Evolutionary conservation across 352 stramenopile genomes (phyloP).

Genomic region (Phytophthora sojae): DNA sequence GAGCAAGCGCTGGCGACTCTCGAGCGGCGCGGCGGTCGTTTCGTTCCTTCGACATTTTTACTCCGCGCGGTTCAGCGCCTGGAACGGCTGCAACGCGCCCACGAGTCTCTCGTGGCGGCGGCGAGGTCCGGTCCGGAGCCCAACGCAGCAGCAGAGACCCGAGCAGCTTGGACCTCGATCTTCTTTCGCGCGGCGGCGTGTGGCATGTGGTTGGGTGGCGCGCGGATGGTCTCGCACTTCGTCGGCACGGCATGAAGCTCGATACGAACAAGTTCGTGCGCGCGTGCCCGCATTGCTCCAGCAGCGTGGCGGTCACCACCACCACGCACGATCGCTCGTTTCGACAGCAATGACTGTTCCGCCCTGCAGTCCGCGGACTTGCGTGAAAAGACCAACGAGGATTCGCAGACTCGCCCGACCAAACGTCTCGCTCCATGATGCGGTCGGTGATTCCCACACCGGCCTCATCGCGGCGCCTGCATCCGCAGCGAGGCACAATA

Average conservation of each 20-base stretch:
- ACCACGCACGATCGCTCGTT: conserved; percentile 4
- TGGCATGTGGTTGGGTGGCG: conserved; percentile 10
- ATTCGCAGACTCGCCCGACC: background rate
- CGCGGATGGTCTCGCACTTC: conserved; percentile 26
- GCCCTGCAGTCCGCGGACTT: too few species aligned
- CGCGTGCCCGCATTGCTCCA: background rate
- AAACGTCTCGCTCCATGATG: too few species aligned
- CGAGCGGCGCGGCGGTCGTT: conserved; percentile 22
- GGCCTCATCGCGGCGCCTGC: background rate
- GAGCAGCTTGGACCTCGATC: conserved; percentile 22
- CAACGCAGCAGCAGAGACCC: background rate
- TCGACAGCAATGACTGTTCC: background rate
- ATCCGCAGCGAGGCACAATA: conserved; percentile 8
- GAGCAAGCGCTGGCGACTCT: conserved; percentile 1
- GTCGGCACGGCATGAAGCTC: background rate
- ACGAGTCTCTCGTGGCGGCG: conserved; percentile 6
- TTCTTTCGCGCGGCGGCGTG: conserved; percentile 25
- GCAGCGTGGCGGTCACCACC: background rate
- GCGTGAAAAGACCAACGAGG: background rate
- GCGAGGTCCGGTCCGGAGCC: conserved; percentile 13
- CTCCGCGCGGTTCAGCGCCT: conserved; percentile 20
- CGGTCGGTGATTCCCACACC: background rate
- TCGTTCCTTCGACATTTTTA: conserved; percentile 41
- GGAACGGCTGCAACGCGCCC: conserved; percentile 20
- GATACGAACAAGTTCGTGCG: too few species aligned